Evolutionary conservation across 345 rosid species (phyloP), one percentile per base, ranked within the genome.

Genomic region (Excoecaria cochinchinensis): DNA sequence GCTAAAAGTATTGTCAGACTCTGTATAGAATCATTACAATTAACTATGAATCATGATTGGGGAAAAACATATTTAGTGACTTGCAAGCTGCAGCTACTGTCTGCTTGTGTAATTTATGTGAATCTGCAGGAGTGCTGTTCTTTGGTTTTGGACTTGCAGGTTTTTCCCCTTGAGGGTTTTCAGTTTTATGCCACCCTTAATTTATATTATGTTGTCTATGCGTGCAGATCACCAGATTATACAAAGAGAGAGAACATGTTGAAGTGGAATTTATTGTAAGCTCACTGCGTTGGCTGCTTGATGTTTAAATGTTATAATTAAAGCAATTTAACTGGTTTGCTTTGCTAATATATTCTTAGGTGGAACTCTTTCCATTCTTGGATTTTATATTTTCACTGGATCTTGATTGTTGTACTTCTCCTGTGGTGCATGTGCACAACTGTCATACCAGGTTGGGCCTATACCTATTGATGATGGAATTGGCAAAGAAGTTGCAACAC

Each of bases 231-330:
- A 87, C 90, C 77, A 87, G 99, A 80, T 80, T 95, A 72, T 86
- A 87, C 97, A 91, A 86, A 81, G 91, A 80, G 75, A 91, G 85
- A 82, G 99, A 92, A 82, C 97, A 95, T 70, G 97, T 87, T 63
- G 99, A 95, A 90, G 92, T 92, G 17, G 99, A 95, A 84, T 95
- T 92, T 82, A 83, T 88, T 77, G 99, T 92, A 81, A 86, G 98
- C 65, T 82, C 79, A 51, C 71, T 53, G 17, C 36, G 48, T 68
- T n/a, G 73, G 55, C 10, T 72, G 10, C 73, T 61, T 51, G 70
- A 73, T 17, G 51, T 38, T 46, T 71, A 25, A 21, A 31, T 31
- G 31, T 31, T 70, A n/a, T 56, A 40, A 5, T 60, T 60, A 11
- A 39, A 36, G 67, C 47, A 21, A 55, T 67, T 74, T 59, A 44